These are phyloP conservation scores for Chytriomyces sp. DNA, from an alignment of 192 early-diverging fungal species.

Conservation along the genomic window DNA sequence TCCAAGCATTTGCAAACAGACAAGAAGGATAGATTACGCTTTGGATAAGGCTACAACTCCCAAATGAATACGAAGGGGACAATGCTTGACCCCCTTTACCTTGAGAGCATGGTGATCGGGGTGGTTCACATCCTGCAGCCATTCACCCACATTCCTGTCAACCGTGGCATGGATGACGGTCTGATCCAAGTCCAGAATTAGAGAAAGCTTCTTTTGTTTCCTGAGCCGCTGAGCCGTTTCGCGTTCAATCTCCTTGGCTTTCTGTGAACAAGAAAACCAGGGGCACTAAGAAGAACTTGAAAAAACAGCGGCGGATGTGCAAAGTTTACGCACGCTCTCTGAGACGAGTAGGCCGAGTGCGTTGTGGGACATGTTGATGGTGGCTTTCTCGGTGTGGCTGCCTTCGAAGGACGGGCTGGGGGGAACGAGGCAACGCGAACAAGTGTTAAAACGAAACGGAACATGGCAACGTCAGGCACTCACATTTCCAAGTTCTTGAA, in stretches of 20 bases:
- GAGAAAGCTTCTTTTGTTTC: conserved; percentile 72
- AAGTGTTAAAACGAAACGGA: conserved; percentile 31
- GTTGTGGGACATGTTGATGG: conserved; percentile 82
- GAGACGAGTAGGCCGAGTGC: conserved; percentile 71
- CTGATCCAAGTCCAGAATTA: conserved; percentile 97
- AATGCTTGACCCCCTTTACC: conserved; percentile 30
- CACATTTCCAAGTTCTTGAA: conserved; percentile 72
- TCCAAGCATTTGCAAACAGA: too few species aligned
- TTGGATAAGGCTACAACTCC: too few species aligned
- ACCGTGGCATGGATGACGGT: conserved; percentile 95
- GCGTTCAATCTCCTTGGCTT: conserved; percentile 80
- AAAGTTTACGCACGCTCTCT: conserved; percentile 41
- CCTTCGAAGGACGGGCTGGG: conserved; percentile 43
- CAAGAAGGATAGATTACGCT: not conserved
- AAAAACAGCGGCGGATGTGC: not conserved
- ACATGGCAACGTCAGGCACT: too few species aligned
- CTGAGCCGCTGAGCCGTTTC: conserved; percentile 69
- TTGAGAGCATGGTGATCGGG: conserved; percentile 56
- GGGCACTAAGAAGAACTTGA: not conserved
- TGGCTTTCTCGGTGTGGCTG: conserved; percentile 63
- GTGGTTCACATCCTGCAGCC: conserved; percentile 70
- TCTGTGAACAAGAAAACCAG: not conserved
- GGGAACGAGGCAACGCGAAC: not conserved
- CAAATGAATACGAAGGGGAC: not conserved
- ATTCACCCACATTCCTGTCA: conserved; percentile 74